A percentile compares a stretch with the other conserved stretches of the same genome.
These are phyloP conservation scores for Dryas integrifolia DNA, from an alignment of 331 rosid species.

Conservation along the genomic window DNA sequence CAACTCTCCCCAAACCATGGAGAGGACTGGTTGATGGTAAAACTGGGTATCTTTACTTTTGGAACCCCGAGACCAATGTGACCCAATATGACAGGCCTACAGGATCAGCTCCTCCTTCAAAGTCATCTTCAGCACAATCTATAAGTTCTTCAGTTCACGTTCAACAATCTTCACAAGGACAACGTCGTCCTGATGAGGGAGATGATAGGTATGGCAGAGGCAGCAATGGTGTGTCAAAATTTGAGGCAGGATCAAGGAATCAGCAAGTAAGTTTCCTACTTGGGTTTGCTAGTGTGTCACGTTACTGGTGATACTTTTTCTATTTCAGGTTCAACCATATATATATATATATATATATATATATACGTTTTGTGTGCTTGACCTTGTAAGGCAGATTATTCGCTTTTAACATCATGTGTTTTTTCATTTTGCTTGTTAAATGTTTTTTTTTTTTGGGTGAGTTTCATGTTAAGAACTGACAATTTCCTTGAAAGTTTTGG, in stretches of 20 bases:
- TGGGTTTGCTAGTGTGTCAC: background rate
- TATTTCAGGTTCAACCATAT: background rate
- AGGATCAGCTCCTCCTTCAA: constrained; percentile 37
- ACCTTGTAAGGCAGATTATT: background rate
- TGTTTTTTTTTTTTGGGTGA: background rate
- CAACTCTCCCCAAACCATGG: constrained; percentile 97
- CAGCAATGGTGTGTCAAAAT: constrained; percentile 47
- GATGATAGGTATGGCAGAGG: constrained; percentile 60
- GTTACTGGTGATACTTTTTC: background rate
- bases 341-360: background rate
- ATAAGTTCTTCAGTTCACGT: constrained; percentile 76
- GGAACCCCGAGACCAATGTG: constrained; percentile 97
- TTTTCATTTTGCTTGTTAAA: background rate
- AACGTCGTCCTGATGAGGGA: constrained; percentile 46
- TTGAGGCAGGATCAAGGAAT: constrained; percentile 49
- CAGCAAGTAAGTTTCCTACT: constrained; percentile 44
- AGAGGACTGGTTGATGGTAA: constrained; percentile 95
- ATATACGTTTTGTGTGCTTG: background rate
- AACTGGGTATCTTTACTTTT: constrained; percentile 95
- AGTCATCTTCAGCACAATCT: constrained; percentile 51
- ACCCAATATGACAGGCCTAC: constrained; percentile 92
- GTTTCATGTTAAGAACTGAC: background rate
- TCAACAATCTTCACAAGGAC: constrained; percentile 65
- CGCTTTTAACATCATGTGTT: background rate
- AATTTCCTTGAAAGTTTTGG: background rate